These are phyloP conservation scores for Novymonas esmeraldas DNA, from an alignment of 208 protist species.

Conservation along the genomic window DNA sequence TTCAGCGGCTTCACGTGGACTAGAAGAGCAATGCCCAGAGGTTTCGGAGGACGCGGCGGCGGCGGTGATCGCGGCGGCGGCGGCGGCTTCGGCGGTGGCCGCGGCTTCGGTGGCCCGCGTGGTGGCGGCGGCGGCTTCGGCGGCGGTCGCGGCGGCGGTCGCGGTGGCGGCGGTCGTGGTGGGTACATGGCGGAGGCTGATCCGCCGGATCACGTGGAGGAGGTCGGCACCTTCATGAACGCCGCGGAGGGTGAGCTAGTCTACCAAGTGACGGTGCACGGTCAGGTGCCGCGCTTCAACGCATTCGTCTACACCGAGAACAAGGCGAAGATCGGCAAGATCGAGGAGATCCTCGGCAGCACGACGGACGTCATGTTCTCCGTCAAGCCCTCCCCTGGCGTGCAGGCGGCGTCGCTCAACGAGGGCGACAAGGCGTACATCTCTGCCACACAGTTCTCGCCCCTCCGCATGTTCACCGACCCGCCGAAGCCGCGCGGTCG, in stretches of 20 bases:
- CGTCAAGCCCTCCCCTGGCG: constrained; percentile 84
- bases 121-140: constrained; percentile 45
- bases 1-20: neutral
- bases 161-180: constrained; percentile 74
- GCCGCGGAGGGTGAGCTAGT: constrained; percentile 90
- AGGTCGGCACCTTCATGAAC: constrained; percentile 86
- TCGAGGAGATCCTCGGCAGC: constrained; percentile 91
- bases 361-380: constrained; percentile 92
- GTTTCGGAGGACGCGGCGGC: constrained; percentile 35
- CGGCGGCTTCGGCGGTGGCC: constrained; percentile 44
- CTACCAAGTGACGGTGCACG: constrained; percentile 70
- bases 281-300: constrained; percentile 89
- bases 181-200: constrained; percentile 73
- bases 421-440: constrained; percentile 89
- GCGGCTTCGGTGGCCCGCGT: constrained; percentile 39
- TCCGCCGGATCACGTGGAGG: constrained; percentile 84
- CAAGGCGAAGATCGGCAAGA: constrained; percentile 93
- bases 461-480: constrained; percentile 86
- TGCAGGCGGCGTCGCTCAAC: constrained; percentile 82
- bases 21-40: constrained; percentile 27
- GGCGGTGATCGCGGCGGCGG: constrained; percentile 36
- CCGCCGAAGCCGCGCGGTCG: constrained; percentile 86
- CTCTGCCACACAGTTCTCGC: constrained; percentile 85
- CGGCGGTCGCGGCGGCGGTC: constrained; percentile 38
- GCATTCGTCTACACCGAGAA: constrained; percentile 92